These are phyloP conservation scores for Nakazawaea anatomiae DNA, from an alignment of 805 yeast species.

Conservation along the genomic window DNA sequence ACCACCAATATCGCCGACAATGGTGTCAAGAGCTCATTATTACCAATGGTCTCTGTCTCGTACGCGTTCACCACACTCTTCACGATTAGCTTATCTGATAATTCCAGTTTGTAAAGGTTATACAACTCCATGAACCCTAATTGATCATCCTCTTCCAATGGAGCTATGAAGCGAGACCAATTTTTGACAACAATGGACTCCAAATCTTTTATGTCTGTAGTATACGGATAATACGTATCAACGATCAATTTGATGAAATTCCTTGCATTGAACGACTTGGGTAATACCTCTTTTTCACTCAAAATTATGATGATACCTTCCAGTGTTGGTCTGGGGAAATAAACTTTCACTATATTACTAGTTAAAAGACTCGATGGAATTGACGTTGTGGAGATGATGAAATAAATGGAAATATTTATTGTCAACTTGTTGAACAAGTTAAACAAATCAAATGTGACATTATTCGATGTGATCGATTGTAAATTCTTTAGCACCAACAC, in stretches of 20 bases:
- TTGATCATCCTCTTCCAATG: background rate
- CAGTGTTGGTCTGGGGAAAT: background rate
- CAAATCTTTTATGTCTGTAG: constrained; percentile 3
- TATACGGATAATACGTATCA: constrained; percentile 7
- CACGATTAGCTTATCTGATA: background rate
- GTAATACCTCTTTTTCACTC: background rate
- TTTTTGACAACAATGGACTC: background rate
- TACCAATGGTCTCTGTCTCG: background rate
- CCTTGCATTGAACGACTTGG: background rate
- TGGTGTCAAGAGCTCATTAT: background rate
- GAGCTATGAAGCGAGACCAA: constrained; percentile 2
- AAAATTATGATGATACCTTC: background rate
- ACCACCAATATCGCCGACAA: constrained; percentile 63
- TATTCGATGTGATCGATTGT: background rate
- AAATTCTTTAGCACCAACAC: constrained; percentile 7
- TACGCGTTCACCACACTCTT: background rate
- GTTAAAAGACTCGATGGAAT: constrained; percentile 2
- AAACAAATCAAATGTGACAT: constrained; percentile 4
- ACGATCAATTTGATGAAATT: constrained; percentile 6
- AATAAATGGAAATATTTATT: background rate
- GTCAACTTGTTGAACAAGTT: background rate
- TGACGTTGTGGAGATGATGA: constrained; percentile 1
- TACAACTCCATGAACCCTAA: constrained; percentile 2
- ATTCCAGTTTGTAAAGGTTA: background rate
- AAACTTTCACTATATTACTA: constrained; percentile 1